Percentiles rank a stretch among this genome's conserved stretches.
Conservation (phyloP, 148 eudicot species). For the Simmondsia chinensis region DNA sequence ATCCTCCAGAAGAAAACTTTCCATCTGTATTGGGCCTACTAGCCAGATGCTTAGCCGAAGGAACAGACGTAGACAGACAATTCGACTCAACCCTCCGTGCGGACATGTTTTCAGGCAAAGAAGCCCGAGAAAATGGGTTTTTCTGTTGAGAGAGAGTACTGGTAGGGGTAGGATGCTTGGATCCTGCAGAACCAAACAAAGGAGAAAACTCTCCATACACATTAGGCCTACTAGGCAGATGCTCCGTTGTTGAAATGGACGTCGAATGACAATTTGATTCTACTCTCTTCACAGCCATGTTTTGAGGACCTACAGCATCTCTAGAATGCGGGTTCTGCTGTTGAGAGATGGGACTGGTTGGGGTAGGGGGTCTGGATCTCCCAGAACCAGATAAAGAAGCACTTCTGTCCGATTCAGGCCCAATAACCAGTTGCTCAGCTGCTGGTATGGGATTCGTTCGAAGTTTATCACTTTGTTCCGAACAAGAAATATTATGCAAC, state of each 20-base stretch:
- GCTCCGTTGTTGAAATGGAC: constrained; percentile 23
- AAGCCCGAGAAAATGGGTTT: constrained; percentile 16
- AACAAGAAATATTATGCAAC: constrained; percentile 5
- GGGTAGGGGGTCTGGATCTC: constrained; percentile 14
- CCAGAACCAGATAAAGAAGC: constrained; percentile 19
- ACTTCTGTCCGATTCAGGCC: constrained; percentile 10
- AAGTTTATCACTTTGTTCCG: constrained; percentile 18
- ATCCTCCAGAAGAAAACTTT: no score
- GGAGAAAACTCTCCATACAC: constrained; percentile 22
- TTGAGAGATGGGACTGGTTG: constrained; percentile 8
- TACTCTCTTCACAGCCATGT: constrained; percentile 29
- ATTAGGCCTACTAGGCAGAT: constrained; percentile 20
- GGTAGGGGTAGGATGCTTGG: constrained; percentile 14
- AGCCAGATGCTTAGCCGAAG: no score
- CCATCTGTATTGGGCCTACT: no score
- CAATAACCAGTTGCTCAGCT: constrained; percentile 7
- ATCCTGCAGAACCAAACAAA: constrained; percentile 25
- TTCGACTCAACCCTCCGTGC: no score
- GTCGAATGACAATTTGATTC: constrained; percentile 38
- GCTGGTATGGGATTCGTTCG: constrained; percentile 12
- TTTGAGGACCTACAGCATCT: constrained; percentile 22
- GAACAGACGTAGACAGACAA: no score
- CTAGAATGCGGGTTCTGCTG: constrained; percentile 32
- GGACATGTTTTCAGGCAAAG: no score
- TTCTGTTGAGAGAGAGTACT: constrained; percentile 21